A percentile compares a stretch with the other conserved stretches of the same genome.
These are phyloP conservation scores for Mesembryanthemum crystallinum DNA, from an alignment of 148 eudicot genomes.

Conservation along the genomic window DNA sequence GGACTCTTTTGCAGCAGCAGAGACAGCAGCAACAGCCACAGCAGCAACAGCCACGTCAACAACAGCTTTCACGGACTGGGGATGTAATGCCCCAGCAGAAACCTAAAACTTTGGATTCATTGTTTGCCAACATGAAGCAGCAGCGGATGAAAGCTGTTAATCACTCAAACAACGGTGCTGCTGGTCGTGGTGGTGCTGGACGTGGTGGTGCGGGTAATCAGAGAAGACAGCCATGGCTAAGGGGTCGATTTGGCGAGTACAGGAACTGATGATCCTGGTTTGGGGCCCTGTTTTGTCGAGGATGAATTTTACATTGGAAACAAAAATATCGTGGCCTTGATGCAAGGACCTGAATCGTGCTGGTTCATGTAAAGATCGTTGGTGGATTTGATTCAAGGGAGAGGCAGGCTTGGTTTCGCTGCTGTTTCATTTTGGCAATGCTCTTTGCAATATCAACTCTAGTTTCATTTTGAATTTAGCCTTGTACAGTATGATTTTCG, in stretches of 20 bases:
- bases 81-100: slow-evolving; percentile 38
- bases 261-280: slow-evolving; percentile 14
- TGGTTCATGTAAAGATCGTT: neutral
- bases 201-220: slow-evolving; percentile 39
- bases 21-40: slow-evolving; percentile 14
- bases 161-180: slow-evolving; percentile 38
- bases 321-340: neutral
- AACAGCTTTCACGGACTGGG: slow-evolving; percentile 22
- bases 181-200: slow-evolving; percentile 33
- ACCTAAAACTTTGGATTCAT: slow-evolving; percentile 81
- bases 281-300: neutral
- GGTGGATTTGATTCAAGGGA: neutral
- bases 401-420: neutral
- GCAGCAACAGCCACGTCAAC: slow-evolving; percentile 29
- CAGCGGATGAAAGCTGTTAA: slow-evolving; percentile 65
- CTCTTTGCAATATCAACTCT: neutral
- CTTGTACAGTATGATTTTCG: slow-evolving; percentile 8
- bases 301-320: neutral
- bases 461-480: neutral
- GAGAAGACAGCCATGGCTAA: slow-evolving; percentile 59
- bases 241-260: slow-evolving; percentile 52
- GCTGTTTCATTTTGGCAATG: neutral
- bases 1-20: slow-evolving; percentile 5
- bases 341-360: neutral
- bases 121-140: slow-evolving; percentile 92